Evolutionary conservation across 768 basidiomycete species (phyloP).

Genomic region (Russula lepida): DNA sequence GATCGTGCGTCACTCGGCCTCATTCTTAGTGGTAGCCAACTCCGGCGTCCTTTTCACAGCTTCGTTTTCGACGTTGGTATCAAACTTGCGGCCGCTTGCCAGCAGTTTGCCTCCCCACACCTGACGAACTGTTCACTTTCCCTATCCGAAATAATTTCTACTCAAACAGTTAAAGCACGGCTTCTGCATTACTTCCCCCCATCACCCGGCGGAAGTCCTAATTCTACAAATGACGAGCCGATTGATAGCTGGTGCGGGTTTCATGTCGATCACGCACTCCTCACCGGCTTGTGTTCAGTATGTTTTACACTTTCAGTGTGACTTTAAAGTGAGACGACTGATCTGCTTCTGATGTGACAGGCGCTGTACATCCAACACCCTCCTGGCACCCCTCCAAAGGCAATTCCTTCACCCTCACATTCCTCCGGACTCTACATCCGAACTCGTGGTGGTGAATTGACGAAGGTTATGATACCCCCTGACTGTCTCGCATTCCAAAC

Average conservation of each 20-base stretch:
- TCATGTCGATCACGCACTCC: constrained; percentile 82
- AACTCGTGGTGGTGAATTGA: constrained; percentile 67
- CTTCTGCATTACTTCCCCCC: constrained; percentile 95
- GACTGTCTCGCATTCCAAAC: constrained; percentile 93
- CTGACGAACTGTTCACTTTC: constrained; percentile 59
- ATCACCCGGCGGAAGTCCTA: constrained; percentile 32
- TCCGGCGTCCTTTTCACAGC: constrained; percentile 30
- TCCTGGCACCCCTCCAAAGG: constrained; percentile 31
- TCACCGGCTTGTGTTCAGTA: constrained; percentile 91
- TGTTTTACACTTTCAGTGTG: constrained; percentile 22
- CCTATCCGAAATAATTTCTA: constrained; percentile 64
- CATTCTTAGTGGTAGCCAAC: background rate
- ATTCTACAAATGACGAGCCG: constrained; percentile 46
- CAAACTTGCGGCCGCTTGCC: constrained; percentile 78
- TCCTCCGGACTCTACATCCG: constrained; percentile 87
- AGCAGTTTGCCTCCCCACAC: constrained; percentile 72
- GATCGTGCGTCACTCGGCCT: constrained; percentile 36
- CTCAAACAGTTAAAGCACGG: constrained; percentile 84
- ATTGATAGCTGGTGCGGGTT: constrained; percentile 93
- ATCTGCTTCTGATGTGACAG: constrained; percentile 29
- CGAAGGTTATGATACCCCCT: constrained; percentile 78
- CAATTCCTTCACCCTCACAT: constrained; percentile 61
- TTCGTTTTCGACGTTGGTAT: constrained; percentile 79
- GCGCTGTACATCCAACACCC: constrained; percentile 73
- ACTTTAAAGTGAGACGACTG: background rate